Conservation (phyloP, 2,329 filamentous ascomycete species). For the Hortaea sp. region DNA sequence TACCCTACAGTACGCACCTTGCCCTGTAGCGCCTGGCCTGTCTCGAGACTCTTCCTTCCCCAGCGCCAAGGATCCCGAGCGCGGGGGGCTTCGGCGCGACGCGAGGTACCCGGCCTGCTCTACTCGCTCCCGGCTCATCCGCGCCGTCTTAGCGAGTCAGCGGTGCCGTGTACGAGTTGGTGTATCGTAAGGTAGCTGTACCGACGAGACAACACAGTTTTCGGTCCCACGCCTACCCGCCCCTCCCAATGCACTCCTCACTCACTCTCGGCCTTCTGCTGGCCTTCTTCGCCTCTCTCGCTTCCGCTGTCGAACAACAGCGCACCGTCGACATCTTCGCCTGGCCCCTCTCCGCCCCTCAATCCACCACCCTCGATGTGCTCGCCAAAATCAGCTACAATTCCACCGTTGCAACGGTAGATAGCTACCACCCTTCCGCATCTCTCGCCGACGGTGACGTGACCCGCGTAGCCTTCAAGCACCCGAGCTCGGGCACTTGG, state of each 20-base stretch:
- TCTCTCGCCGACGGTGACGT: slow-evolving; percentile 27
- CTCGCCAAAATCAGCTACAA: slow-evolving; percentile 36
- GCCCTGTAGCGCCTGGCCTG: too few relatives aligned
- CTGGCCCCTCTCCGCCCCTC: slow-evolving; percentile 25
- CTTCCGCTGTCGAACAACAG: slow-evolving; percentile 13
- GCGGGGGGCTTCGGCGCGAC: too few relatives aligned
- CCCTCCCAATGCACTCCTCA: slow-evolving; percentile 6
- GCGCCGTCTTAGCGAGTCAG: too few relatives aligned
- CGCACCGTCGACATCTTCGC: slow-evolving; percentile 25
- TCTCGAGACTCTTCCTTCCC: too few relatives aligned
- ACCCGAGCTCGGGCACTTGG: slow-evolving; percentile 29
- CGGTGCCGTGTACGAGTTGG: too few relatives aligned
- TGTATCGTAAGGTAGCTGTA: too few relatives aligned
- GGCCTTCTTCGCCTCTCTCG: slow-evolving; percentile 25
- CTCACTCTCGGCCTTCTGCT: slow-evolving; percentile 27
- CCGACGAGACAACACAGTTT: too few relatives aligned
- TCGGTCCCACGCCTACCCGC: too few relatives aligned
- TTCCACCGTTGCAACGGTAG: slow-evolving; percentile 29
- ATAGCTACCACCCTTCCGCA: slow-evolving; percentile 28
- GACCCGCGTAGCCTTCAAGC: slow-evolving; percentile 35
- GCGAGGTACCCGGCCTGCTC: too few relatives aligned
- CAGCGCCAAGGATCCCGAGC: too few relatives aligned
- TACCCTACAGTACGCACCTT: too few relatives aligned
- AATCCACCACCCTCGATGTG: slow-evolving; percentile 21
- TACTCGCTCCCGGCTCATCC: too few relatives aligned